Base-by-base conservation (phyloP, 2,329 filamentous ascomycete species). In the Penicillium palitans region DNA sequence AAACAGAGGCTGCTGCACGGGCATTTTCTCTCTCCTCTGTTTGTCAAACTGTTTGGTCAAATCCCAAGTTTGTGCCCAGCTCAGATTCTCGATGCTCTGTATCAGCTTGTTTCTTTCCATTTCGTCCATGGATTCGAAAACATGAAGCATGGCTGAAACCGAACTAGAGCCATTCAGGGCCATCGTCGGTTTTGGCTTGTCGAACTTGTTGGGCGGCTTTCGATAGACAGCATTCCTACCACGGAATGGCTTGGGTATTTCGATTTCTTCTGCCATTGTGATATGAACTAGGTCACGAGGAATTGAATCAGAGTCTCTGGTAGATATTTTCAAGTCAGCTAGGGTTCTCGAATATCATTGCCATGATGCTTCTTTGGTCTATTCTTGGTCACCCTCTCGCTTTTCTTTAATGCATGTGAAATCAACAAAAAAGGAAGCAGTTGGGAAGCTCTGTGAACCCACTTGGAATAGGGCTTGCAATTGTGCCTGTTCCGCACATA, bases 1-100 rank as follows among this genome's bases (percentile, higher is more conserved):
- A n/a, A 54, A 25, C 6, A 25, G 12, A 40, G 24, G n/a, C 31
- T 21, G 52, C 6, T 45, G n/a, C 31, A 45, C 31, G 2, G 54
- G 40, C 19, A 21, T 37, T 3, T 29, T 37, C 12, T 31, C 15
- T 45, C 37, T 35, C 4, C 40, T 57, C 12, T 35, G 17, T 40
- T 48, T 40, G 19, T 41, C 42, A 12, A 54, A 29, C 21, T 55
- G 54, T 41, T 52, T 42, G 13, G 29, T 37, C 35, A 52, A 39
- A 15, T 52, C 54, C 24, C 42, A 29, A 17, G 40, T 45, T 31
- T 57, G 13, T n/a, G 21, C 5, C 40, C 37, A 57, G 12, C 40
- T 45, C n/a, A 52, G 31, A 44, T 57, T n/a, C 2, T 44, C 54
- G 6, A 57, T 35, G 24, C 33, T 39, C n/a, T 52, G 47, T 6